Evolutionary conservation across 192 early-diverging fungal species (phyloP).

Genomic region (Podila verticillata): DNA sequence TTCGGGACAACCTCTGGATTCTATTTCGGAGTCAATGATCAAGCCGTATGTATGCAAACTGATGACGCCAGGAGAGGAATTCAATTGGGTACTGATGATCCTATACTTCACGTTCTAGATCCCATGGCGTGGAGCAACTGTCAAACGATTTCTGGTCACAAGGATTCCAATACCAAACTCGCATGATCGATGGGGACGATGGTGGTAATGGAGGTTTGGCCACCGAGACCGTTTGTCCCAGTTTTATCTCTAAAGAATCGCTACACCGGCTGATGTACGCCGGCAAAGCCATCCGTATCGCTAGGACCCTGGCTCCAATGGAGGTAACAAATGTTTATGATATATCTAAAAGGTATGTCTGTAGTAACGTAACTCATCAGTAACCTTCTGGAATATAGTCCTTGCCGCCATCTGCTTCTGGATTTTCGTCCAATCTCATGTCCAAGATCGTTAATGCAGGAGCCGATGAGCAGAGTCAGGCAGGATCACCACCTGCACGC

Average conservation of each 20-base stretch:
- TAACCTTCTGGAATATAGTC: background rate
- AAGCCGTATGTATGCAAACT: constrained; percentile 10
- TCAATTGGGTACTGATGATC: background rate
- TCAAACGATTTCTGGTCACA: constrained; percentile 36
- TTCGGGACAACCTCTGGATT: constrained; percentile 21
- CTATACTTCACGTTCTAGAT: background rate
- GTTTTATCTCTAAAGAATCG: constrained; percentile 11
- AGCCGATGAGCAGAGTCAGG: background rate
- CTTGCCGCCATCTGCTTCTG: background rate
- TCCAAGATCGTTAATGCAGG: background rate
- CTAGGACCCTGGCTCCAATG: constrained; percentile 1
- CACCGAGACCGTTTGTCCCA: constrained; percentile 12
- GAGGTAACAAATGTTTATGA: constrained; percentile 6
- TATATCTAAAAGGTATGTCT: too few species aligned
- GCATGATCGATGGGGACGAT: constrained; percentile 1
- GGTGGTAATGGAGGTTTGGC: background rate
- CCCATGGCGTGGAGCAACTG: constrained; percentile 9
- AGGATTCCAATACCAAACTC: constrained; percentile 15
- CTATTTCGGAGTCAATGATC: constrained; percentile 30
- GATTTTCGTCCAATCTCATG: background rate
- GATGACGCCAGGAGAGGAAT: too few species aligned
- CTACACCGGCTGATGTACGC: constrained; percentile 24
- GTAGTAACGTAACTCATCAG: background rate
- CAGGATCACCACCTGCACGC: background rate
- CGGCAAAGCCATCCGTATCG: constrained; percentile 42